Conservation (phyloP, 1,284 basidiomycete genomes). For the Apiotrichum sp. region DNA sequence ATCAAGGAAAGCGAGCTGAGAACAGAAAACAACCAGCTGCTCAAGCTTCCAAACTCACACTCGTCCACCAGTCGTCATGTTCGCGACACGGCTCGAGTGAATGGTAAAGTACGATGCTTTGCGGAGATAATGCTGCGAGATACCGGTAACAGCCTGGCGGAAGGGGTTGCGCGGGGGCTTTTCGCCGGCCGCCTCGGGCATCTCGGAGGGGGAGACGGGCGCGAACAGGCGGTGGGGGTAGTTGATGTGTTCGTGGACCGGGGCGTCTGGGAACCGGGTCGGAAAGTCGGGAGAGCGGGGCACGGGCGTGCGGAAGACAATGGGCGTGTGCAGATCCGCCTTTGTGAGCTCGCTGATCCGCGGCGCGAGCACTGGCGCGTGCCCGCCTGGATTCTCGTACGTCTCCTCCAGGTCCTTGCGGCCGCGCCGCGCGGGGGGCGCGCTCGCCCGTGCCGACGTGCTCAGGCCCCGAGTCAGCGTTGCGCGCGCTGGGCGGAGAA, state of each 20-base stretch:
- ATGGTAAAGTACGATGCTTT: too few species aligned
- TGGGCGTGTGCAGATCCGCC: conserved; percentile 5
- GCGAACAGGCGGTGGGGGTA: conserved; percentile 26
- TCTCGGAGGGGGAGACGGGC: neutral
- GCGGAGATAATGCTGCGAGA: too few species aligned
- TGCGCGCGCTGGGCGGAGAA: conserved; percentile 5
- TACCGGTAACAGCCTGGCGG: conserved; percentile 10
- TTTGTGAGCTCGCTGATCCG: neutral
- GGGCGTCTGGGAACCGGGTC: conserved; percentile 16
- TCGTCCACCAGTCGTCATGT: conserved; percentile 48
- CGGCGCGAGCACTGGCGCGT: neutral
- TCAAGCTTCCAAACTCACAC: conserved; percentile 31
- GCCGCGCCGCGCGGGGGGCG: neutral
- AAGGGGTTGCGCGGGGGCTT: too few species aligned
- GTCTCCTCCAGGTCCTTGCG: neutral
- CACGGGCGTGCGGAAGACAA: conserved; percentile 8
- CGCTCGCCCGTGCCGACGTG: neutral
- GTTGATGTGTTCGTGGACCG: conserved; percentile 34
- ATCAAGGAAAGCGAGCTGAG: too few species aligned
- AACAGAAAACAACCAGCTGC: neutral
- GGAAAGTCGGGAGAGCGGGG: conserved; percentile 24
- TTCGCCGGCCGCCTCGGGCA: neutral
- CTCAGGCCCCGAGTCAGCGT: neutral
- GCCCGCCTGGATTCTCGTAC: too few species aligned
- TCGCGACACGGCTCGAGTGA: conserved; percentile 32